phyloP scores from a whole-genome alignment of 331 rosid species.

The Rosa hybrid region DNA sequence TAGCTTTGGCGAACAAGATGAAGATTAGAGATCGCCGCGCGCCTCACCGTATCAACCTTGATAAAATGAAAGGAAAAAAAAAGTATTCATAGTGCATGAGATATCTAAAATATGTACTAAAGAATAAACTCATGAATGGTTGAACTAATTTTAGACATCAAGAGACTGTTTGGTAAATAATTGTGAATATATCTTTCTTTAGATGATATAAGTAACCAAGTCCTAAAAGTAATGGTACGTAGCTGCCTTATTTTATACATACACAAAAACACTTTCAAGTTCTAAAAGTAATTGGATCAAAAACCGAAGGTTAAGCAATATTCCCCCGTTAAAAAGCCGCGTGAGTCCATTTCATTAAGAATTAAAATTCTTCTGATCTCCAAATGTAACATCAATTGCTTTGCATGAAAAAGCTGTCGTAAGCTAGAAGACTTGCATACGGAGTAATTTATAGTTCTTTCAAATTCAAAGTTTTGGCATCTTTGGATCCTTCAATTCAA shows the following conservation, averaged over 20 bases:
- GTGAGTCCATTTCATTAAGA: not conserved
- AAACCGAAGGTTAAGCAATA: not conserved
- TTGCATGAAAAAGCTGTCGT: not conserved
- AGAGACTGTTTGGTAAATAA: no score
- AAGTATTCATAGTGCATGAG: no score
- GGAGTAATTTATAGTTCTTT: not conserved
- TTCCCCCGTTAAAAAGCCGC: not conserved
- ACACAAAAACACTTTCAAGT: not conserved
- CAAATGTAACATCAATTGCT: not conserved
- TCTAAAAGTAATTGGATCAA: not conserved
- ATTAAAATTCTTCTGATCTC: not conserved
- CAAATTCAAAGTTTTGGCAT: not conserved
- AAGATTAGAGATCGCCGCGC: no score
- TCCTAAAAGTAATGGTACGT: not conserved
- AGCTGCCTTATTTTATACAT: not conserved
- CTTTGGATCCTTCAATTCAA: not conserved
- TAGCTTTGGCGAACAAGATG: no score
- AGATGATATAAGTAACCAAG: not conserved
- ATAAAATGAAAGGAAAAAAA: no score
- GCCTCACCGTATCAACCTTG: no score
- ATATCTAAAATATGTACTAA: no score
- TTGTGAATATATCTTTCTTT: no score
- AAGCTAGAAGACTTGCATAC: not conserved
- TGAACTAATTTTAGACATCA: no score
- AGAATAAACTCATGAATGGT: no score